A percentile compares a stretch with the other conserved stretches of the same genome.
Conservation (phyloP, 2,329 filamentous ascomycete species). For the Lecanosticta acicola region DNA sequence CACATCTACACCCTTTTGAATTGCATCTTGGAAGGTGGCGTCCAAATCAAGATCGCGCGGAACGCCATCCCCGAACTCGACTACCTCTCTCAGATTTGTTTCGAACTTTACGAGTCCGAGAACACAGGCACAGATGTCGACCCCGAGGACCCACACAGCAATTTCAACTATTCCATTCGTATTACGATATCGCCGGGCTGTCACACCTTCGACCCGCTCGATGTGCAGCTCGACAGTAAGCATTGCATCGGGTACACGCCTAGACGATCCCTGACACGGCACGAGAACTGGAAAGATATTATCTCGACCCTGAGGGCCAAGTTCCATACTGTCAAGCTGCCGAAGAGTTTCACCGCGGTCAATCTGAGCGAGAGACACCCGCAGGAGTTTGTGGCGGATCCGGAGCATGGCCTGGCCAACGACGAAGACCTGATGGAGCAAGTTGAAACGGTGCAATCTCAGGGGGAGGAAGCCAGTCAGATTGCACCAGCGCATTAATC, state of each 20-base stretch:
- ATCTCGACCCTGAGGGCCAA: constrained; percentile 91
- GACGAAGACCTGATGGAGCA: constrained; percentile 2
- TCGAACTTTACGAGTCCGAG: constrained; percentile 94
- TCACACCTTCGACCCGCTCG: constrained; percentile 91
- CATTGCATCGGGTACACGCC: constrained; percentile 94
- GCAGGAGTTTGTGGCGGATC: constrained; percentile 35
- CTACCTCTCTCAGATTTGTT: constrained; percentile 95
- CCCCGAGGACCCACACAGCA: constrained; percentile 35
- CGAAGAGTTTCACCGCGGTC: constrained; percentile 48
- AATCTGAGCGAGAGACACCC: constrained; percentile 46
- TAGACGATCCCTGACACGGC: constrained; percentile 80
- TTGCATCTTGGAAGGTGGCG: constrained; percentile 93
- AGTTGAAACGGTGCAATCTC: constrained; percentile 39
- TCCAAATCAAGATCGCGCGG: constrained; percentile 93
- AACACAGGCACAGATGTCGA: constrained; percentile 60
- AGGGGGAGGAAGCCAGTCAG: constrained; percentile 17
- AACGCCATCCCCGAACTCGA: constrained; percentile 95
- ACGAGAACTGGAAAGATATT: constrained; percentile 94
- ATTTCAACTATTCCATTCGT: constrained; percentile 88
- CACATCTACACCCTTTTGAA: constrained; percentile 98
- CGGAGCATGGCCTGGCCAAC: background rate
- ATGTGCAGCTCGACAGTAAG: constrained; percentile 91
- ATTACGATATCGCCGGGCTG: constrained; percentile 95
- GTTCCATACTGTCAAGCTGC: constrained; percentile 67
- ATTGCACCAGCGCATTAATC: constrained; percentile 26